phyloP scores from a whole-genome alignment of 768 basidiomycete genomes.

The Kwoniella sp. region DNA sequence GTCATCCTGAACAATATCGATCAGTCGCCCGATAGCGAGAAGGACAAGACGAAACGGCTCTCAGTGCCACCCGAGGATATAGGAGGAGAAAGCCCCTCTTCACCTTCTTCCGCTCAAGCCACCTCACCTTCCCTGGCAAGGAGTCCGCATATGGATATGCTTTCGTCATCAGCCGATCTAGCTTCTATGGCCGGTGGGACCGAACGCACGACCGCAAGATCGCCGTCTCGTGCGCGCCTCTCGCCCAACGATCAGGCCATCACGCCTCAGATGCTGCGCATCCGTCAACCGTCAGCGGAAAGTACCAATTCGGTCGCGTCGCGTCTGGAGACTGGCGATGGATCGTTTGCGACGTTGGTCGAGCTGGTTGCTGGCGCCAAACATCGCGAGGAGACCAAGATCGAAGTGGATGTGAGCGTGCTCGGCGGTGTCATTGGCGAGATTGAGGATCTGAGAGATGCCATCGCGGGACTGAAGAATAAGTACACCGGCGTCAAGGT shows the following conservation, averaged over 20 bases:
- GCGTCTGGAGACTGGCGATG: constrained; percentile 20
- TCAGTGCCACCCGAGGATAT: not conserved
- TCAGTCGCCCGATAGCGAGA: constrained; percentile 22
- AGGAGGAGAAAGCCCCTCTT: constrained; percentile 5
- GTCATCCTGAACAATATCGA: constrained; percentile 43
- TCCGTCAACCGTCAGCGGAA: constrained; percentile 39
- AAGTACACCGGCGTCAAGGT: constrained; percentile 87
- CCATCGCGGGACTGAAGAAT: constrained; percentile 62
- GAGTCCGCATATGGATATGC: constrained; percentile 18
- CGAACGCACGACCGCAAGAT: constrained; percentile 6
- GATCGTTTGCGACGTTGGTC: constrained; percentile 28
- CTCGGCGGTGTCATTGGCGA: constrained; percentile 65
- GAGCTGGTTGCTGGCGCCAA: constrained; percentile 36
- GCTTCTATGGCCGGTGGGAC: not conserved
- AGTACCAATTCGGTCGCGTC: constrained; percentile 24
- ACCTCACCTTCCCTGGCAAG: constrained; percentile 21
- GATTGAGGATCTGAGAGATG: constrained; percentile 63
- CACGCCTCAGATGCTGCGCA: constrained; percentile 30
- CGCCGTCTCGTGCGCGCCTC: constrained; percentile 26
- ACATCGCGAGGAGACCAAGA: constrained; percentile 23
- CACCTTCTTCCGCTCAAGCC: constrained; percentile 2
- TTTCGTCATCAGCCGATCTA: constrained; percentile 8
- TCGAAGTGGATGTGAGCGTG: constrained; percentile 69
- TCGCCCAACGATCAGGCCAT: constrained; percentile 18
- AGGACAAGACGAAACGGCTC: constrained; percentile 1